These are phyloP conservation scores for Anthoceros angustus DNA, from an alignment of 225 moss, liverwort and hornwort species.

Conservation along the genomic window DNA sequence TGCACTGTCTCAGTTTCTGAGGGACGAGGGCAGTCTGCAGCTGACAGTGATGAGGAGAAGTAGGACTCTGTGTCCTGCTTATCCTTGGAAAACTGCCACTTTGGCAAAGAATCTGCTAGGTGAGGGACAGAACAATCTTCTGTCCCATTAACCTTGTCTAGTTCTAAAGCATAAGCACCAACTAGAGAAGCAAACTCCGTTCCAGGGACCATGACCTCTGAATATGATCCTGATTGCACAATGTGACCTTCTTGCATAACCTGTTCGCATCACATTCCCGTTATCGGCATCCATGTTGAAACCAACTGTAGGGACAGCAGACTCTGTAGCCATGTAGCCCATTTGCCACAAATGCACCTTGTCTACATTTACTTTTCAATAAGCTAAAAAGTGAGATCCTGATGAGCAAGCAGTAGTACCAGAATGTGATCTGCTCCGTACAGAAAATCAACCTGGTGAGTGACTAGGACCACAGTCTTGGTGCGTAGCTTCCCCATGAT, in stretches of 20 bases:
- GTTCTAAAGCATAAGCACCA: slow-evolving; percentile 65
- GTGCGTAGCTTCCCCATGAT: slow-evolving; percentile 43
- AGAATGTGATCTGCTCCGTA: slow-evolving; percentile 64
- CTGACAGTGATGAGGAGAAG: neutral
- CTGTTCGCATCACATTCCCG: too few species aligned
- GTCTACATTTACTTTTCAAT: too few species aligned
- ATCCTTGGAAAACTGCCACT: neutral
- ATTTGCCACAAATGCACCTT: too few species aligned
- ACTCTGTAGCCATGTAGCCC: too few species aligned
- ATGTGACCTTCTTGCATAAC: slow-evolving; percentile 75
- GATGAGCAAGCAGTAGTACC: too few species aligned
- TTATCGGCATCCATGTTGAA: too few species aligned
- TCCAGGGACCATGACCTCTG: slow-evolving; percentile 50
- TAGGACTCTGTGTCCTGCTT: neutral
- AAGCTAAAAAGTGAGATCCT: too few species aligned
- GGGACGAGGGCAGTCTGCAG: too few species aligned
- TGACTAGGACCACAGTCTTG: slow-evolving; percentile 83
- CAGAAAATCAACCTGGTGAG: slow-evolving; percentile 88
- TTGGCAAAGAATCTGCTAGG: neutral
- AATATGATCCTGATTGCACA: slow-evolving; percentile 69
- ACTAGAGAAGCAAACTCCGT: slow-evolving; percentile 67
- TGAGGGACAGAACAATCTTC: neutral
- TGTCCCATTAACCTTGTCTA: slow-evolving; percentile 31
- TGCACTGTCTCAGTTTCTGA: too few species aligned
- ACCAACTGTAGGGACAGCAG: too few species aligned